These are phyloP conservation scores for Backusella parvicylindrica DNA, from an alignment of 192 early-diverging fungal genomes.

Conservation along the genomic window DNA sequence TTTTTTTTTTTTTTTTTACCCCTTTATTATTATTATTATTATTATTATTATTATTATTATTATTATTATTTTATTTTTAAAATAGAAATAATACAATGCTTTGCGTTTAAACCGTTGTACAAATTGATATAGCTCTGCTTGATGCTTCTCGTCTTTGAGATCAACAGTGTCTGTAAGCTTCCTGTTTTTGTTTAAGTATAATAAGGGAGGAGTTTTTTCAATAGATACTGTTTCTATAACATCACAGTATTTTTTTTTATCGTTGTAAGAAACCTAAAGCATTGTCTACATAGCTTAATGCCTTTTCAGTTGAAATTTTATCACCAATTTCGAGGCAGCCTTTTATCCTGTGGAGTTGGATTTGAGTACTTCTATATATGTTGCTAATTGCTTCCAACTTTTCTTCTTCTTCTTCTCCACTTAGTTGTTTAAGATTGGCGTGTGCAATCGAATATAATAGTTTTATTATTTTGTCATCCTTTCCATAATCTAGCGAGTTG, in stretches of 20 bases:
- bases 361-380: conserved; percentile 6
- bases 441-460: background rate
- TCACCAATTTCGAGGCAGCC: conserved; percentile 3
- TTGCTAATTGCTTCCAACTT: conserved; percentile 1
- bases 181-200: too few species aligned
- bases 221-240: background rate
- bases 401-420: background rate
- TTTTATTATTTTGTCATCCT: background rate
- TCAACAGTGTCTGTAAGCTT: too few species aligned
- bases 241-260: conserved; percentile 9
- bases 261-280: background rate
- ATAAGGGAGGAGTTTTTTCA: conserved; percentile 8
- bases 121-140: too few species aligned
- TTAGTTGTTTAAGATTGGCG: background rate
- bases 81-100: too few species aligned
- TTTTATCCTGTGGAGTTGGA: conserved; percentile 9
- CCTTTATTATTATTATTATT: too few species aligned
- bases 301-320: background rate
- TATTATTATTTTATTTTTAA: too few species aligned
- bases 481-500: background rate
- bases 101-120: too few species aligned
- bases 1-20: too few species aligned
- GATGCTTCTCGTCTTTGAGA: too few species aligned
- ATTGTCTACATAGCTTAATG: conserved; percentile 4
- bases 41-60: too few species aligned